A percentile compares a stretch with the other conserved stretches of the same genome.
These are phyloP conservation scores for Solanum chiquidenum DNA, from an alignment of 257 asterid genomes.

Conservation along the genomic window DNA sequence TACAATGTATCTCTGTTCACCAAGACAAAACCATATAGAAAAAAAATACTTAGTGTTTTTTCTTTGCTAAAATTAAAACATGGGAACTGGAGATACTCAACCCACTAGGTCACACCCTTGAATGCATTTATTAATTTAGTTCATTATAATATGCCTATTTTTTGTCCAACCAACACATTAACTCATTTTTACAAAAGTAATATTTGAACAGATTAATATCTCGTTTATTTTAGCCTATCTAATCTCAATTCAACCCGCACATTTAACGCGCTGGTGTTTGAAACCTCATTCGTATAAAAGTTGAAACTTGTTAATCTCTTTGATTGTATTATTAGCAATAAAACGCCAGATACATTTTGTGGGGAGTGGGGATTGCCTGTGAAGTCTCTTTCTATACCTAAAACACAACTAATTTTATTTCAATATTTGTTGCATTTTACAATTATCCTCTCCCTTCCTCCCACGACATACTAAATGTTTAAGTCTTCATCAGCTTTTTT, in stretches of 20 bases:
- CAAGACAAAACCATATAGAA: rapidly evolving
- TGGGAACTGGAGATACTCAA: background rate
- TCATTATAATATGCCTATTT: background rate
- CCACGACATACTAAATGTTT: background rate
- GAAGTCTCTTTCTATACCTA: background rate
- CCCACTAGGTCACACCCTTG: rapidly evolving
- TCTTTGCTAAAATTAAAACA: background rate
- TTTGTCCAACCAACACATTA: background rate
- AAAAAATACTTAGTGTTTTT: background rate
- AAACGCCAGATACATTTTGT: background rate
- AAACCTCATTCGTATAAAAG: background rate
- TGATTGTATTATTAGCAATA: background rate
- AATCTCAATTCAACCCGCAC: background rate
- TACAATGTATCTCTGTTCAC: rapidly evolving
- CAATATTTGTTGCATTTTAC: background rate
- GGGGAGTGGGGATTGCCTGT: background rate
- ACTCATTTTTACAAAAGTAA: background rate
- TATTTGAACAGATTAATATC: background rate
- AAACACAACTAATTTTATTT: background rate
- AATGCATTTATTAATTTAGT: background rate
- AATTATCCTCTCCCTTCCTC: background rate
- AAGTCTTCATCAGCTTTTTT: background rate
- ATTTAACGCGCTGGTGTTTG: background rate
- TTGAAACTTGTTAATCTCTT: background rate
- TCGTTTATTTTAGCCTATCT: background rate